Conservation (phyloP, 2,329 filamentous ascomycete genomes). For the Stemphylium vesicarium region DNA sequence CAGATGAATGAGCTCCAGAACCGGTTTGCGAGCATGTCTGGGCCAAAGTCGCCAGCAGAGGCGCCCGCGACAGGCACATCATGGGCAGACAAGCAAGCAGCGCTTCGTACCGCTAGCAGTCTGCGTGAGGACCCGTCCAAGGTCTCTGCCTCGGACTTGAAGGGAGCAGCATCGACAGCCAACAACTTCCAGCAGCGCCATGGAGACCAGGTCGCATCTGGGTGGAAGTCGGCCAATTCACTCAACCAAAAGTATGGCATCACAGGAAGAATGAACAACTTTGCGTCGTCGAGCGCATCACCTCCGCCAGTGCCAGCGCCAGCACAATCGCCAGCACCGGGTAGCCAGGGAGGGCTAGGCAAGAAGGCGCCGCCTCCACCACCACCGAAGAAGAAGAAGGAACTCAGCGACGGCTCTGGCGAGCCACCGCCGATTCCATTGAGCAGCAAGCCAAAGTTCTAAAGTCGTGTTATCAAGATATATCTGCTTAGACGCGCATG, state of each 20-base stretch:
- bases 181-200: conserved; percentile 75
- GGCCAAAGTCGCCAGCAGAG: conserved; percentile 38
- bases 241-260: conserved; percentile 69
- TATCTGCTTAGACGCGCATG: neutral
- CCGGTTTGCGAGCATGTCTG: conserved; percentile 60
- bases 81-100: conserved; percentile 67
- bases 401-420: conserved; percentile 48
- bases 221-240: conserved; percentile 62
- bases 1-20: conserved; percentile 72
- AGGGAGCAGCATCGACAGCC: conserved; percentile 64
- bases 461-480: neutral
- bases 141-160: conserved; percentile 65
- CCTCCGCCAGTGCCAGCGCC: conserved; percentile 36
- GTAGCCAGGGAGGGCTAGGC: conserved; percentile 42
- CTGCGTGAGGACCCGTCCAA: conserved; percentile 67
- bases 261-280: conserved; percentile 56
- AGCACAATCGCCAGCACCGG: conserved; percentile 26
- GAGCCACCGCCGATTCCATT: conserved; percentile 64
- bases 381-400: conserved; percentile 64
- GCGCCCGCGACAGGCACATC: conserved; percentile 61
- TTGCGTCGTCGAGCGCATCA: conserved; percentile 31
- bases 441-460: conserved; percentile 61
- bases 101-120: conserved; percentile 65
- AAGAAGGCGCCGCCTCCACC: conserved; percentile 66
- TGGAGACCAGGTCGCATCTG: conserved; percentile 69